Evolutionary conservation across 805 yeast genomes (phyloP).

Genomic region (Hanseniaspora thailandica): DNA sequence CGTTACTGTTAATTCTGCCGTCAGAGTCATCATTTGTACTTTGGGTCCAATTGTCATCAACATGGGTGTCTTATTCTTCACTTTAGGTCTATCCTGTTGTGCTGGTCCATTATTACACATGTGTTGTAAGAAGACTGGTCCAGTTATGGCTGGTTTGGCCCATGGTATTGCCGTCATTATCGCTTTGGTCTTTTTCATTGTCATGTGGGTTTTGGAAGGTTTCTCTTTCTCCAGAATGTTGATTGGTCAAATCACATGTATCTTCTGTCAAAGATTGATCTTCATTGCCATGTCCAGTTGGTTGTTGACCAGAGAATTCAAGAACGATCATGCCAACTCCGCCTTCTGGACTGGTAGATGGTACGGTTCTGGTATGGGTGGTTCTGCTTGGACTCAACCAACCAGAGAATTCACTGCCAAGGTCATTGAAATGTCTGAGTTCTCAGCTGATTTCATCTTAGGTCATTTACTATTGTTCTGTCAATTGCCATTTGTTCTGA

Average conservation of each 20-base stretch:
- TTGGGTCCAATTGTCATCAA: conserved; percentile 86
- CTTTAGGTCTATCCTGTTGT: conserved; percentile 83
- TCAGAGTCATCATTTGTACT: conserved; percentile 67
- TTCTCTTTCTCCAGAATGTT: conserved; percentile 80
- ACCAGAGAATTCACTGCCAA: conserved; percentile 90
- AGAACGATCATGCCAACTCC: conserved; percentile 86
- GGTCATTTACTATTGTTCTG: conserved; percentile 81
- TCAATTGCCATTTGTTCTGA: conserved; percentile 73
- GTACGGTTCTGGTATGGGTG: conserved; percentile 90
- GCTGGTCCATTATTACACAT: conserved; percentile 90
- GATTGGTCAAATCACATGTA: conserved; percentile 71
- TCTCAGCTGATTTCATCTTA: conserved; percentile 89
- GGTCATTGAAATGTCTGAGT: conserved; percentile 84
- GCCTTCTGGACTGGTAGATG: conserved; percentile 99
- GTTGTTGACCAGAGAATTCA: conserved; percentile 86
- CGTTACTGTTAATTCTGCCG: conserved; percentile 50
- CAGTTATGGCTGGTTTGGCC: conserved; percentile 87
- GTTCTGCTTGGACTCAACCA: conserved; percentile 92
- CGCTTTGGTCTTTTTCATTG: conserved; percentile 78
- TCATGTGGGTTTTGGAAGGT: conserved; percentile 94
- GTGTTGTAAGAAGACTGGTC: conserved; percentile 95
- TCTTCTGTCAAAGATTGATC: conserved; percentile 76
- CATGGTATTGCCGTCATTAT: conserved; percentile 88
- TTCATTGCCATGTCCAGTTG: conserved; percentile 73
- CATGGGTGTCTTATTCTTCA: conserved; percentile 68